Evolutionary conservation across 1,284 basidiomycete genomes (phyloP).

Genomic region (Caloboletus firmus): DNA sequence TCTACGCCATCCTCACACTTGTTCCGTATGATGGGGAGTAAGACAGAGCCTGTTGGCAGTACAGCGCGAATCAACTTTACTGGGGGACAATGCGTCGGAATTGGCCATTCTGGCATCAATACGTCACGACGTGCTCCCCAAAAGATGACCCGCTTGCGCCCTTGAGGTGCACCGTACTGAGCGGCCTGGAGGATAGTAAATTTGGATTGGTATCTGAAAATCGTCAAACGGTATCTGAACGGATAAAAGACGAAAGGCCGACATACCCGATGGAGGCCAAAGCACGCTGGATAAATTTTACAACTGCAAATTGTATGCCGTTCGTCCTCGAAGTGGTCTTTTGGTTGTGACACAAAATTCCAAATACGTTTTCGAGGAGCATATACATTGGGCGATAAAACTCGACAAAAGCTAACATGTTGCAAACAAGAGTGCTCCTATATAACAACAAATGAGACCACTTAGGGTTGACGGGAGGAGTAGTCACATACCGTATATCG

Average conservation of each 20-base stretch:
- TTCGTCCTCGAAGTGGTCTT: slow-evolving; percentile 31
- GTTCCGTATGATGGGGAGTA: slow-evolving; percentile 44
- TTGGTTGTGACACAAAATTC: slow-evolving; percentile 50
- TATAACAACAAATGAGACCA: slow-evolving; percentile 1
- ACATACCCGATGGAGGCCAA: slow-evolving; percentile 61
- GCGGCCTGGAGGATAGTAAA: slow-evolving; percentile 65
- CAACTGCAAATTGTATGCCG: slow-evolving; percentile 51
- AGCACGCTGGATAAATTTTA: slow-evolving; percentile 62
- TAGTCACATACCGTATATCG: slow-evolving; percentile 50
- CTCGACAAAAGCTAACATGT: slow-evolving; percentile 75
- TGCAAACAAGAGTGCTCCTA: slow-evolving; percentile 62
- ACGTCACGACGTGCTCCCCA: slow-evolving; percentile 58
- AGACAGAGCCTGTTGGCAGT: slow-evolving; percentile 39
- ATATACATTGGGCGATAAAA: slow-evolving; percentile 62
- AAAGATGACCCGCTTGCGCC: slow-evolving; percentile 65
- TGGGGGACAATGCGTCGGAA: slow-evolving; percentile 55
- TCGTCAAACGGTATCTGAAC: not conserved
- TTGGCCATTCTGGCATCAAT: slow-evolving; percentile 58
- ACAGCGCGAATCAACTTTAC: slow-evolving; percentile 27
- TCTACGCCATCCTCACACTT: slow-evolving; percentile 30
- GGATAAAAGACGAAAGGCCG: not conserved
- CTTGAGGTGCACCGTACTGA: slow-evolving; percentile 69
- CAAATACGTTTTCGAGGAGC: slow-evolving; percentile 68
- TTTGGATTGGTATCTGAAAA: slow-evolving; percentile 63
- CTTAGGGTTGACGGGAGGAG: not conserved